phyloP scores from a whole-genome alignment of 2,329 filamentous ascomycete genomes.

The Teratosphaeria pseudoeucalypti region DNA sequence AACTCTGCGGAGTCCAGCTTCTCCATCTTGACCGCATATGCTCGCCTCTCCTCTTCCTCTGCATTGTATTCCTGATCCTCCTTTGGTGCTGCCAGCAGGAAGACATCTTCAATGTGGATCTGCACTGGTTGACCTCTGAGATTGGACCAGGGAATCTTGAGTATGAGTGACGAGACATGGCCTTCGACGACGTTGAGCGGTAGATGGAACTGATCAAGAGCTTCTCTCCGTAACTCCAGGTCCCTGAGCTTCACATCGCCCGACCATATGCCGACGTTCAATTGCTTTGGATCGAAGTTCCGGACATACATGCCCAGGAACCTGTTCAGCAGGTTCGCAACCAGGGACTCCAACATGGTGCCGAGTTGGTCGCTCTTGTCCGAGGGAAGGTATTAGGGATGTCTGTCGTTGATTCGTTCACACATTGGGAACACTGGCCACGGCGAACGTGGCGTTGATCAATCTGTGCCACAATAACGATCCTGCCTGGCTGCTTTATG shows the following conservation, averaged over 20 bases:
- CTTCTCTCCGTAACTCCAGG: slow-evolving; percentile 85
- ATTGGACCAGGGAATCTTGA: slow-evolving; percentile 97
- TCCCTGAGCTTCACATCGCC: slow-evolving; percentile 93
- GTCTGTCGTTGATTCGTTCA: neutral
- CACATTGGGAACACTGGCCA: neutral
- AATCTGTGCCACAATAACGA: neutral
- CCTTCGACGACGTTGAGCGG: slow-evolving; percentile 95
- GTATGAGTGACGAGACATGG: slow-evolving; percentile 80
- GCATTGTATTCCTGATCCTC: slow-evolving; percentile 90
- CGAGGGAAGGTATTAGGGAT: neutral
- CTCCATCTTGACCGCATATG: slow-evolving; percentile 94
- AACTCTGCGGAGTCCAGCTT: slow-evolving; percentile 94
- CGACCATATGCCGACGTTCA: slow-evolving; percentile 98
- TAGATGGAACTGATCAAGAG: slow-evolving; percentile 90
- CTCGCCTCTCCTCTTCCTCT: slow-evolving; percentile 78
- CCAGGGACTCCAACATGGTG: slow-evolving; percentile 87
- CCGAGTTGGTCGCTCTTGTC: slow-evolving; percentile 19
- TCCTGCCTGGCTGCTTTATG: neutral
- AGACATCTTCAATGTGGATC: slow-evolving; percentile 94
- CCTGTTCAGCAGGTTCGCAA: slow-evolving; percentile 93
- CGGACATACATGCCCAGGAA: slow-evolving; percentile 99
- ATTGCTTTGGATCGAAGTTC: slow-evolving; percentile 95
- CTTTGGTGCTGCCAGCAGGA: slow-evolving; percentile 85
- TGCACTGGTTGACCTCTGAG: slow-evolving; percentile 87
- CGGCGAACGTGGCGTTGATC: neutral